Evolutionary conservation across 208 protist species (phyloP).

Genomic region (Trypanosoma caninum): DNA sequence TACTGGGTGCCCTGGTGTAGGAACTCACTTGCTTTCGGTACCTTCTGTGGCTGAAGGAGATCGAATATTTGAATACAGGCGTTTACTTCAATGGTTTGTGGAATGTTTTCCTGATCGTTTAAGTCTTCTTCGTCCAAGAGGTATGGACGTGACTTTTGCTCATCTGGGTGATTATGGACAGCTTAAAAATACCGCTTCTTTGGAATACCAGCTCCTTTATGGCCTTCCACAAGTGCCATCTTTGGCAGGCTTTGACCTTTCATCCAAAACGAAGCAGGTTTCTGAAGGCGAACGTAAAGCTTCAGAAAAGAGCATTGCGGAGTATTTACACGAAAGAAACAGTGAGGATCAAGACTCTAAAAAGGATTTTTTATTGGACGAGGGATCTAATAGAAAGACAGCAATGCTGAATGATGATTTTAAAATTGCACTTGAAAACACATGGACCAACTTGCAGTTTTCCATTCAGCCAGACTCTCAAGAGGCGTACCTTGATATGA

Average conservation of each 20-base stretch:
- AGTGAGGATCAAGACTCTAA: constrained; percentile 3
- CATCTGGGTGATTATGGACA: constrained; percentile 90
- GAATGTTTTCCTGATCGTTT: constrained; percentile 68
- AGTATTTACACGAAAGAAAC: constrained; percentile 26
- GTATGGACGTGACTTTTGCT: constrained; percentile 68
- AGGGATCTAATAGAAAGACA: neutral
- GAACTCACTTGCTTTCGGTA: constrained; percentile 76
- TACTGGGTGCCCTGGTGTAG: constrained; percentile 73
- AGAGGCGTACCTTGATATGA: constrained; percentile 51
- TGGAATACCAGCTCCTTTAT: constrained; percentile 84
- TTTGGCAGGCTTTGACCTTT: neutral
- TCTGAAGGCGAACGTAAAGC: neutral
- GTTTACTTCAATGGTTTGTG: constrained; percentile 82
- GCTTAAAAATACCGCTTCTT: constrained; percentile 40
- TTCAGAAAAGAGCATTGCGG: constrained; percentile 18
- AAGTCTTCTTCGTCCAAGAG: constrained; percentile 66
- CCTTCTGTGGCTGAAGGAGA: constrained; percentile 36
- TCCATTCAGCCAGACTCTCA: constrained; percentile 32
- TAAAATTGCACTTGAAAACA: constrained; percentile 26
- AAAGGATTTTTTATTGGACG: neutral
- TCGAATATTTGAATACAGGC: constrained; percentile 67
- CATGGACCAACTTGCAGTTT: constrained; percentile 58
- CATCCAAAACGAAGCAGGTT: neutral
- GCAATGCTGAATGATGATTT: constrained; percentile 14
- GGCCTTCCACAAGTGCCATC: constrained; percentile 24